Conservation (phyloP, 1,284 basidiomycete species). For the Porogramme epimiltina region DNA sequence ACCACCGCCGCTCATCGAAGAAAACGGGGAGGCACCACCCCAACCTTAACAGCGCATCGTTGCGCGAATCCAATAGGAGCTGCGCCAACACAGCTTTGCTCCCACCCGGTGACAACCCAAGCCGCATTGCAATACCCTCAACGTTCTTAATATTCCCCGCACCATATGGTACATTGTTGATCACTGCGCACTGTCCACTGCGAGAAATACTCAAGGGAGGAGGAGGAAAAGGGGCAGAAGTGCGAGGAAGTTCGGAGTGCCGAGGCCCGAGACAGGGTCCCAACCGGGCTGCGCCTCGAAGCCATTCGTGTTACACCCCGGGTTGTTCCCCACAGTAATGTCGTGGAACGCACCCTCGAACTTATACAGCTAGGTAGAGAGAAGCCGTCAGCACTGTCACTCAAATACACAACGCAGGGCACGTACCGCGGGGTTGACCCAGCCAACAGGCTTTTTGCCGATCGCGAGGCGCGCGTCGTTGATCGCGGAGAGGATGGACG, state of each 20-base stretch:
- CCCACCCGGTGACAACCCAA: too few relatives aligned
- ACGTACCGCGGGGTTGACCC: constrained; percentile 52
- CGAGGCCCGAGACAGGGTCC: constrained; percentile 40
- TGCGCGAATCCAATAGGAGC: too few relatives aligned
- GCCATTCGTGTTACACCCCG: constrained; percentile 41
- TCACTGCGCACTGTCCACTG: too few relatives aligned
- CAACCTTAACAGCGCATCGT: too few relatives aligned
- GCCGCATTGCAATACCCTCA: too few relatives aligned
- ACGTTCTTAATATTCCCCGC: too few relatives aligned
- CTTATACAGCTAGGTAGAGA: constrained; percentile 33
- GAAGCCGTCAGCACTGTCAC: background rate
- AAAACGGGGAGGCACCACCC: too few relatives aligned
- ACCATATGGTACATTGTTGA: too few relatives aligned
- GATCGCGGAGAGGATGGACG: constrained; percentile 58
- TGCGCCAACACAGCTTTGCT: too few relatives aligned
- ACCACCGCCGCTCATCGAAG: too few relatives aligned
- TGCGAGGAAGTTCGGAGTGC: constrained; percentile 33
- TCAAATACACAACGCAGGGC: background rate
- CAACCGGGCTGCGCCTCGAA: constrained; percentile 39
- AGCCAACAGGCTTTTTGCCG: constrained; percentile 50
- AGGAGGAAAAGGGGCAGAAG: constrained; percentile 19
- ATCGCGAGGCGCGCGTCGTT: constrained; percentile 58
- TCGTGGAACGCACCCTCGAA: constrained; percentile 40
- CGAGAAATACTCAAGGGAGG: constrained; percentile 11
- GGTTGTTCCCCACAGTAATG: constrained; percentile 46